These are phyloP conservation scores for Nematocida major DNA, from an alignment of 371 early-diverging fungal species.

Conservation along the genomic window DNA sequence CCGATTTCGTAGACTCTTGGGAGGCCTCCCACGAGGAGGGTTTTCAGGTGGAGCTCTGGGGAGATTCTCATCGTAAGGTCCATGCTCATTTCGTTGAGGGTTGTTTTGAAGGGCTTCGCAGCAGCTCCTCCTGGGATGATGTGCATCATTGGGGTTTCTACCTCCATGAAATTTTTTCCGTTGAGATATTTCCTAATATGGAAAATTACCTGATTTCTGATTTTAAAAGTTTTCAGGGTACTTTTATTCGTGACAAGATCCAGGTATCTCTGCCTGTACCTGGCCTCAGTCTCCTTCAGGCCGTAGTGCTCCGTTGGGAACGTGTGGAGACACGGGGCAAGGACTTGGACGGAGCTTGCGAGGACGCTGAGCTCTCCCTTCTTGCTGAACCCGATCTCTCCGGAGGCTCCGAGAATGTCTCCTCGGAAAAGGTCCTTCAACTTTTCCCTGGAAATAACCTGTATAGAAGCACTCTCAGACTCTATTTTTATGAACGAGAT, in stretches of 20 bases:
- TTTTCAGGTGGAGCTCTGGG: slow-evolving; percentile 94
- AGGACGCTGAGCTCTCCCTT: slow-evolving; percentile 90
- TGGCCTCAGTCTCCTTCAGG: slow-evolving; percentile 80
- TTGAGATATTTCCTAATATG: slow-evolving; percentile 87
- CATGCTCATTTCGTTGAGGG: slow-evolving; percentile 95
- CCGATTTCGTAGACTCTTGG: slow-evolving; percentile 99
- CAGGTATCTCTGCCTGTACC: slow-evolving; percentile 93
- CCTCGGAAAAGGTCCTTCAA: slow-evolving; percentile 73
- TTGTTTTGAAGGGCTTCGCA: slow-evolving; percentile 97
- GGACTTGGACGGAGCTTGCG: slow-evolving; percentile 74
- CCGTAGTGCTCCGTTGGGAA: slow-evolving; percentile 89
- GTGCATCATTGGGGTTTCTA: slow-evolving; percentile 99
- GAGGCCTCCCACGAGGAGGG: slow-evolving; percentile 92
- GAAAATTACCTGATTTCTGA: slow-evolving; percentile 80
- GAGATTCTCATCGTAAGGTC: slow-evolving; percentile 96
- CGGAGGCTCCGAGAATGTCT: slow-evolving; percentile 90
- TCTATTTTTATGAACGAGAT: slow-evolving; percentile 49
- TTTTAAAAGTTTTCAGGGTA: slow-evolving; percentile 82
- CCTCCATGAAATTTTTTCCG: slow-evolving; percentile 85
- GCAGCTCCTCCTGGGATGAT: slow-evolving; percentile 96
- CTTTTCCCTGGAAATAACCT: slow-evolving; percentile 19
- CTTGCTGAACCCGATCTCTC: slow-evolving; percentile 82
- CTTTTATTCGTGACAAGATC: slow-evolving; percentile 94
- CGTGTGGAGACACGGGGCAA: slow-evolving; percentile 88
- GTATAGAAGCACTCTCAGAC: slow-evolving; percentile 10